Evolutionary conservation across 2,329 filamentous ascomycete genomes (phyloP).

Genomic region (Penicillium sp.): DNA sequence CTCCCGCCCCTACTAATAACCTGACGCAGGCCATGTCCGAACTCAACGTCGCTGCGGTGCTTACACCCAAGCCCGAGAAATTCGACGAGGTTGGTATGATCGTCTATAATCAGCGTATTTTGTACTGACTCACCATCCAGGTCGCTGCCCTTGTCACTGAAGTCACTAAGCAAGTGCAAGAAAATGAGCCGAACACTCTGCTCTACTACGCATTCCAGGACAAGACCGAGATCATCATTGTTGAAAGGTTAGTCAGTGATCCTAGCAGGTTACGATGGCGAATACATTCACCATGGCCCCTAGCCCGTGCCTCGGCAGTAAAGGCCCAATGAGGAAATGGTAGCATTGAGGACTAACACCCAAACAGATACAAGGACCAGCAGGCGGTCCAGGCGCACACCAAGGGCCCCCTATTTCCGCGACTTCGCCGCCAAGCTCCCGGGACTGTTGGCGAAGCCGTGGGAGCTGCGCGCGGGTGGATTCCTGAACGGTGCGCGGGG

Average conservation of each 20-base stretch:
- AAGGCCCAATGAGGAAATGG: neutral
- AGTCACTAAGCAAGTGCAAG: conserved; percentile 29
- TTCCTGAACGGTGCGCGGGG: conserved; percentile 19
- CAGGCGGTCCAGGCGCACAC: conserved; percentile 25
- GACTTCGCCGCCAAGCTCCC: conserved; percentile 21
- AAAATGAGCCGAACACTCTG: conserved; percentile 32
- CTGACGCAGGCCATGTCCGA: conserved; percentile 25
- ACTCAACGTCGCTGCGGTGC: conserved; percentile 30
- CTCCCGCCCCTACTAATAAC: neutral
- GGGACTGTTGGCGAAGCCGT: conserved; percentile 20
- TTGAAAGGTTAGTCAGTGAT: conserved; percentile 30
- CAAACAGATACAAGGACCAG: conserved; percentile 26
- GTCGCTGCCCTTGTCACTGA: conserved; percentile 25
- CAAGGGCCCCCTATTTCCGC: conserved; percentile 23
- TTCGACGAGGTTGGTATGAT: conserved; percentile 28
- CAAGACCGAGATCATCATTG: conserved; percentile 32
- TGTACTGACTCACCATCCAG: conserved; percentile 10
- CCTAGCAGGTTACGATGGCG: neutral
- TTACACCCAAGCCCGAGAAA: conserved; percentile 32
- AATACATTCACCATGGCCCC: neutral
- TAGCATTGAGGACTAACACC: neutral
- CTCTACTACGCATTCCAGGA: conserved; percentile 31
- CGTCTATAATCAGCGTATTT: neutral
- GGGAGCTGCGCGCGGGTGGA: conserved; percentile 24
- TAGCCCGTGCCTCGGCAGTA: conserved; percentile 15